Evolutionary conservation across 2,329 filamentous ascomycete species (phyloP).

Genomic region (Aspergillus ochraceus): DNA sequence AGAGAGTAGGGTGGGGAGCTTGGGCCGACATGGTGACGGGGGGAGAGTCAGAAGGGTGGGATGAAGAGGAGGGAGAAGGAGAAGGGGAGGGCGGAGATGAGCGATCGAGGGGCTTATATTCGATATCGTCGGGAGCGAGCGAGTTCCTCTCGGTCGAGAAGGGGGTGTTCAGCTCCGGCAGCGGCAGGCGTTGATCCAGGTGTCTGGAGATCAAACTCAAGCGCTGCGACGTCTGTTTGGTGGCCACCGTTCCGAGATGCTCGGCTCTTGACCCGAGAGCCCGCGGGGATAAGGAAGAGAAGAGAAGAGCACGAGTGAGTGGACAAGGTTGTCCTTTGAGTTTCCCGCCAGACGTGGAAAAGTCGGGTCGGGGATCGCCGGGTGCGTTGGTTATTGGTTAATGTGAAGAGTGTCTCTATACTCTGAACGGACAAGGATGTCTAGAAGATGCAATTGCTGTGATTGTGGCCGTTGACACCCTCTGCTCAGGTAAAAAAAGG

Average conservation of each 20-base stretch:
- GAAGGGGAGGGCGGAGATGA: constrained; percentile 25
- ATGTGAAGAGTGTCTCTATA: not conserved
- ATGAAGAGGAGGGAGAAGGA: constrained; percentile 4
- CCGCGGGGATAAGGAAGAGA: constrained; percentile 25
- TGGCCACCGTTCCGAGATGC: constrained; percentile 46
- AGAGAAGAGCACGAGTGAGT: not conserved
- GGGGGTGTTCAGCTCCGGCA: constrained; percentile 62
- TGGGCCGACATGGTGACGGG: constrained; percentile 57
- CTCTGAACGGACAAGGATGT: no score
- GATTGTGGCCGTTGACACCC: not conserved
- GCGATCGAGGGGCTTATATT: constrained; percentile 47
- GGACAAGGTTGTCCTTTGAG: constrained; percentile 11
- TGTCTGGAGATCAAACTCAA: constrained; percentile 63
- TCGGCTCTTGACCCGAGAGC: constrained; percentile 35
- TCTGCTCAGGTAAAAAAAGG: not conserved
- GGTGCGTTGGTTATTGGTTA: constrained; percentile 5
- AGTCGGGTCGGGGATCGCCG: constrained; percentile 28
- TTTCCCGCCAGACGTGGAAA: constrained; percentile 4
- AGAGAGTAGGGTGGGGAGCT: constrained; percentile 67
- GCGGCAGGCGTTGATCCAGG: constrained; percentile 54
- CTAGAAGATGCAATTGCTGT: not conserved
- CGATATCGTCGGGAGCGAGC: constrained; percentile 54
- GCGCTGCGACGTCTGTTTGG: constrained; percentile 51
- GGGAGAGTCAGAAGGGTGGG: constrained; percentile 18
- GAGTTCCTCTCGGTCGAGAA: constrained; percentile 61